phyloP scores from a whole-genome alignment of 2,329 filamentous ascomycete species.

The Leptographium wingfieldii region DNA sequence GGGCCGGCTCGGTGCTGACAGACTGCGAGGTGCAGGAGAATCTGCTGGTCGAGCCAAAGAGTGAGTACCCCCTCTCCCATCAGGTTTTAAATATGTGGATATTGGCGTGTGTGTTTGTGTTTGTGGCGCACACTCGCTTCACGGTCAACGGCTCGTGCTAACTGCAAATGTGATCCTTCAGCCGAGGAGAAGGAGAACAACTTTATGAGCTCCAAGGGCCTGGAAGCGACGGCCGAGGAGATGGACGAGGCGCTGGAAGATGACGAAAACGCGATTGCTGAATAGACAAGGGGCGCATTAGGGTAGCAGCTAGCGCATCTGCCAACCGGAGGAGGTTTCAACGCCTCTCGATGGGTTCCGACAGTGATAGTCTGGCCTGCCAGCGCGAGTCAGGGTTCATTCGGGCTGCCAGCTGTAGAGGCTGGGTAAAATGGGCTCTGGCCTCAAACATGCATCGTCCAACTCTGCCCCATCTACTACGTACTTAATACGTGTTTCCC shows the following conservation, averaged over 20 bases:
- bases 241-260: slow-evolving; percentile 35
- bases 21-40: slow-evolving; percentile 93
- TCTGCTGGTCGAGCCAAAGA: slow-evolving; percentile 67
- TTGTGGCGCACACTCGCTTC: not conserved
- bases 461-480: too few relatives aligned
- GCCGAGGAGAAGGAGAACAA: slow-evolving; percentile 56
- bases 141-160: not conserved
- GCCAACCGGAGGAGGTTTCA: too few relatives aligned
- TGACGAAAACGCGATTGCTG: slow-evolving; percentile 1
- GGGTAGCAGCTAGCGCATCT: not conserved
- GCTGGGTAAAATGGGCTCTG: not conserved
- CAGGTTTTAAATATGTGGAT: too few relatives aligned
- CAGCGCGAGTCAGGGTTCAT: not conserved
- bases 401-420: not conserved
- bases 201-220: slow-evolving; percentile 53
- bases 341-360: too few relatives aligned
- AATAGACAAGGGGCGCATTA: not conserved
- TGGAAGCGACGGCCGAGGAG: slow-evolving; percentile 52
- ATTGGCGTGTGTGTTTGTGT: not conserved
- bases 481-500: too few relatives aligned
- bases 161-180: slow-evolving; percentile 17
- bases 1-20: slow-evolving; percentile 67
- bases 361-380: not conserved
- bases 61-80: slow-evolving; percentile 30
- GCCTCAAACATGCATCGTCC: not conserved